phyloP scores from a whole-genome alignment of 768 basidiomycete genomes.

The Rhodotorula diobovata region DNA sequence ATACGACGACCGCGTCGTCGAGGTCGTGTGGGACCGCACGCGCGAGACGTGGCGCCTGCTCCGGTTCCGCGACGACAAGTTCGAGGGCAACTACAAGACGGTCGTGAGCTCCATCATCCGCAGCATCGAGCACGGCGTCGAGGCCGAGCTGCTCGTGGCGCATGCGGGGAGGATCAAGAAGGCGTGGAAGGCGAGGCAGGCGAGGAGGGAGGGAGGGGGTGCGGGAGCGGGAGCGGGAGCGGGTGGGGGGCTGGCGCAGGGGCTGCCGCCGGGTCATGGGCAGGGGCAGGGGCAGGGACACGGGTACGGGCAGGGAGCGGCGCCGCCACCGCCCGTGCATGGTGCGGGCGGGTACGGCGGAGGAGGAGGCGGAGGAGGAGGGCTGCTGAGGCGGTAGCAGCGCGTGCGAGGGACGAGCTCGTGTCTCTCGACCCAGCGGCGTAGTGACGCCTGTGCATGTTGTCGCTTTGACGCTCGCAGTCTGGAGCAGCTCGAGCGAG shows the following conservation, averaged over 20 bases:
- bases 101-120: conserved; percentile 83
- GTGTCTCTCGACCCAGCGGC: too few relatives aligned
- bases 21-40: conserved; percentile 81
- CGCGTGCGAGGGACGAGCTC: too few relatives aligned
- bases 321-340: neutral
- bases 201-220: too few relatives aligned
- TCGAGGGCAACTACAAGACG: conserved; percentile 76
- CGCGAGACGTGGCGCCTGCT: conserved; percentile 73
- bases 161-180: conserved; percentile 25
- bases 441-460: neutral
- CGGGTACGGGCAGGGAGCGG: neutral
- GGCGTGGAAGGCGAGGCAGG: conserved; percentile 31
- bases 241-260: too few relatives aligned
- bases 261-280: too few relatives aligned
- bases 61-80: conserved; percentile 92
- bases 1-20: conserved; percentile 86
- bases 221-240: too few relatives aligned
- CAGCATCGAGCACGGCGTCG: conserved; percentile 90
- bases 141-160: conserved; percentile 58
- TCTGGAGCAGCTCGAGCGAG: too few relatives aligned
- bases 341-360: neutral
- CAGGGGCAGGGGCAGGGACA: too few relatives aligned
- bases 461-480: too few relatives aligned
- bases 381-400: neutral
- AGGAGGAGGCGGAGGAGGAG: neutral